phyloP scores from a whole-genome alignment of 2,329 filamentous ascomycete genomes.

The Colletotrichum abscissum region DNA sequence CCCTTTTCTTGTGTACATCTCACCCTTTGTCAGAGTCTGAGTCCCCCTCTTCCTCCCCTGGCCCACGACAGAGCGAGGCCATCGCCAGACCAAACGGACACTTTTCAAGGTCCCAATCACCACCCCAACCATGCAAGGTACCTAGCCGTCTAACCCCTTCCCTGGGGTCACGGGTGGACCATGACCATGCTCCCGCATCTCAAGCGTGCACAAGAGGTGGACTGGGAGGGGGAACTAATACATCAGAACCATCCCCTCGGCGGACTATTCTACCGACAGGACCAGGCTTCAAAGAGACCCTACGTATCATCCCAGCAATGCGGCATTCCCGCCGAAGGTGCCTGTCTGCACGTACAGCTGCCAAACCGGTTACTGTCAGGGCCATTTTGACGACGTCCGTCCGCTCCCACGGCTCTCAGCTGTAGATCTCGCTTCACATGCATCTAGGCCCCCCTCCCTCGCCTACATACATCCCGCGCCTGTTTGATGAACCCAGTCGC shows the following conservation, averaged over 20 bases:
- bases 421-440: constrained; percentile 26
- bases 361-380: background rate
- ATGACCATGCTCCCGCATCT: background rate
- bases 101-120: background rate
- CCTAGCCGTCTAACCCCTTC: background rate
- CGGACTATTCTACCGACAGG: background rate
- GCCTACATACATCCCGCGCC: constrained; percentile 22
- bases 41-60: constrained; percentile 2
- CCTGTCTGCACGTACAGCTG: background rate
- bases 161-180: background rate
- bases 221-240: background rate
- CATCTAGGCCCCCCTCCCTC: background rate
- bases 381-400: constrained; percentile 22
- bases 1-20: background rate
- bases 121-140: background rate
- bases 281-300: background rate
- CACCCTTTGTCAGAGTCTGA: background rate
- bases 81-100: constrained; percentile 26
- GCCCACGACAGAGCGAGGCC: constrained; percentile 18
- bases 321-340: constrained; percentile 8
- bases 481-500: constrained; percentile 26
- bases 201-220: background rate
- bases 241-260: background rate
- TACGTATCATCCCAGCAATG: background rate
- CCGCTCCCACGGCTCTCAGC: constrained; percentile 20